phyloP scores from a whole-genome alignment of 352 stramenopile species.

The Phytophthora citrophthora region DNA sequence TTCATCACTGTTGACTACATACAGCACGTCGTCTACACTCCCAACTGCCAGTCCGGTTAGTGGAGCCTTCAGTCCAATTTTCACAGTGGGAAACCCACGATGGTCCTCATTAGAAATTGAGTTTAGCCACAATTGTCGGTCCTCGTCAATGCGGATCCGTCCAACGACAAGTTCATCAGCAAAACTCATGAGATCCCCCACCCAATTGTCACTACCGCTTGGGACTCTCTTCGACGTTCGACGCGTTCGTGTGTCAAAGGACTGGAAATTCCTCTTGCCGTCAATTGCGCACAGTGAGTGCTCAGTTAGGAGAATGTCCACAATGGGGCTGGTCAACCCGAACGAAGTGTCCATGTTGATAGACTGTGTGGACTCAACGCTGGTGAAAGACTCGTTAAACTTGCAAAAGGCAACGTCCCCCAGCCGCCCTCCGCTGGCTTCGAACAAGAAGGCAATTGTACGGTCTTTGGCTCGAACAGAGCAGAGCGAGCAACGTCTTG shows the following conservation, averaged over 20 bases:
- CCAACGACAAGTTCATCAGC: conserved; percentile 32
- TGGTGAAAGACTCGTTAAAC: conserved; percentile 33
- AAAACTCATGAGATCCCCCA: conserved; percentile 22
- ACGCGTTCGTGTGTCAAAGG: conserved; percentile 26
- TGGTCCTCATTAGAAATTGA: conserved; percentile 43
- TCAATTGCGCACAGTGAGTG: conserved; percentile 23
- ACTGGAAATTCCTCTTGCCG: conserved; percentile 24
- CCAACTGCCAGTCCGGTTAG: conserved; percentile 1
- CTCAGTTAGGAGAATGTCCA: conserved; percentile 30
- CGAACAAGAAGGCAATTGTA: conserved; percentile 24
- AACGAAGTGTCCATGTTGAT: conserved; percentile 22
- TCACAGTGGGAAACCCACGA: conserved; percentile 27
- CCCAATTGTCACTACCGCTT: conserved; percentile 7
- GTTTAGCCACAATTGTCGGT: conserved; percentile 1
- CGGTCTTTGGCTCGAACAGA: conserved; percentile 24
- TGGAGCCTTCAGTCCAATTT: not conserved
- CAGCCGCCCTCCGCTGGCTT: not conserved
- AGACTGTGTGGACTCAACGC: conserved; percentile 6
- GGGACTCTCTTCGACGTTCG: conserved; percentile 27
- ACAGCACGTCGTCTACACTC: conserved; percentile 30
- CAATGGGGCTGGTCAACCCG: conserved; percentile 7
- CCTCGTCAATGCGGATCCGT: not conserved
- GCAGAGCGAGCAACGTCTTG: conserved; percentile 18
- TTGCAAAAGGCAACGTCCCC: conserved; percentile 24
- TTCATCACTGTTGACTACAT: conserved; percentile 28